A percentile compares a stretch with the other conserved stretches of the same genome.
Evolutionary conservation across 441 rosid species (phyloP).

Genomic region (Populus tomentosa): DNA sequence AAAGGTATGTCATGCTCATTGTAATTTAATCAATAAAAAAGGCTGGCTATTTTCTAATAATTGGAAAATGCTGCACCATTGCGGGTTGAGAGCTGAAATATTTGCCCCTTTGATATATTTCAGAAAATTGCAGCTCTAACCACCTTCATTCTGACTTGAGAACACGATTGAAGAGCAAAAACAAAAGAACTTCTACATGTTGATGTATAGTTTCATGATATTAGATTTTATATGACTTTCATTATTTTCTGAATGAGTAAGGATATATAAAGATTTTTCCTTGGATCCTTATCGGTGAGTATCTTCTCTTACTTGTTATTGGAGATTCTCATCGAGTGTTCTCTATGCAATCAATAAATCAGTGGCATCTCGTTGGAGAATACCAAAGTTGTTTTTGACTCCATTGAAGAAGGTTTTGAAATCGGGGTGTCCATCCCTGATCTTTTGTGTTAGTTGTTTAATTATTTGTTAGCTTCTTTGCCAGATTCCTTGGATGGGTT

Average conservation of each 20-base stretch:
- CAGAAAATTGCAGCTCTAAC: too few species aligned
- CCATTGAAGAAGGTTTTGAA: neutral
- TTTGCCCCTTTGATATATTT: too few species aligned
- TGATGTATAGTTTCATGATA: too few species aligned
- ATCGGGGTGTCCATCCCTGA: neutral
- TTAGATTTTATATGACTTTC: neutral
- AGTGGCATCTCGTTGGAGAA: neutral
- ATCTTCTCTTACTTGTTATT: conserved; percentile 44
- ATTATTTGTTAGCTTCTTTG: neutral
- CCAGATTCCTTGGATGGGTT: neutral
- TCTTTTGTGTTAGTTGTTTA: neutral
- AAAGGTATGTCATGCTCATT: too few species aligned
- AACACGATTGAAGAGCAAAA: too few species aligned
- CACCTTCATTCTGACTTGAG: too few species aligned
- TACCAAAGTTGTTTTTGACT: neutral
- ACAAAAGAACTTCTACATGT: too few species aligned
- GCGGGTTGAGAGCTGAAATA: too few species aligned
- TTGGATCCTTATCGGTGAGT: conserved; percentile 17
- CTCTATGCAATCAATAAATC: conserved; percentile 38
- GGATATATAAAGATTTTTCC: neutral
- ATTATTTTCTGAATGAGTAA: neutral
- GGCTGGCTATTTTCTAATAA: too few species aligned
- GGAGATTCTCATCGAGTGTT: conserved; percentile 55
- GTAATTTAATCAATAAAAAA: too few species aligned
- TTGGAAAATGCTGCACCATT: too few species aligned